Base-by-base conservation (phyloP, 164 flowering plant genomes). In the Brasenia schreberi region DNA sequence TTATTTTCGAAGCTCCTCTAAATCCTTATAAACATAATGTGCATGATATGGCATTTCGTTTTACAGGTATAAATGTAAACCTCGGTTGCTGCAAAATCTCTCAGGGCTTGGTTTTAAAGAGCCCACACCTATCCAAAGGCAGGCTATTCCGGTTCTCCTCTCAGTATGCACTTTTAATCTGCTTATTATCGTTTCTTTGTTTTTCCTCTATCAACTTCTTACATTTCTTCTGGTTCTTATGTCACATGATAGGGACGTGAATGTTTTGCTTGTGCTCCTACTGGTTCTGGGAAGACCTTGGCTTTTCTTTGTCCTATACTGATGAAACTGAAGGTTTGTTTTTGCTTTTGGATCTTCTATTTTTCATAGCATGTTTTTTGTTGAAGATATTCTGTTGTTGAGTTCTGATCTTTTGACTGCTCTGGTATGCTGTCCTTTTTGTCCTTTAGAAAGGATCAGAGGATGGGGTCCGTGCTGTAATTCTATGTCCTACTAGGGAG, bases 81-180 rank as follows among this genome's bases (percentile, higher is more conserved):
- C 82, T 45, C 86, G 83, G 72, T 62, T 93, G 67, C 67, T 89
- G 6, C 82, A 64, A 67, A 90, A 90, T 74, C 72, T 89, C 64
- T 80, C 78, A 58, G 83, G 82, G 73, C 88, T 86, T 76, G 96
- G 97, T 76, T 88, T 81, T 67, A 81, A 78, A 72, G 98, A 93
- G 70, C 98, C 98, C 73, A 93, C 98, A 62, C 94, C 98, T 67
- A 93, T 93, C 64, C 98, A 93, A 84, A 85, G 92, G 88, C 98
- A 93, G 94, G 94, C 96, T 77, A 88, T 93, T 81, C 91, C 98
- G 73, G 82, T 87, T 67, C 90, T 93, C 68, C 76, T 93, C 82
- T 90, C 92, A 78, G 98, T 93, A 93, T 83, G 92, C 69, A 68
- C 80, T 79, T 77, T 45, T 45, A 12, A 60, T 60, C 72, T 59